A percentile compares a stretch with the other conserved stretches of the same genome.
Conservation (phyloP, 1,284 basidiomycete species). For the Limonomyces culmigenus region DNA sequence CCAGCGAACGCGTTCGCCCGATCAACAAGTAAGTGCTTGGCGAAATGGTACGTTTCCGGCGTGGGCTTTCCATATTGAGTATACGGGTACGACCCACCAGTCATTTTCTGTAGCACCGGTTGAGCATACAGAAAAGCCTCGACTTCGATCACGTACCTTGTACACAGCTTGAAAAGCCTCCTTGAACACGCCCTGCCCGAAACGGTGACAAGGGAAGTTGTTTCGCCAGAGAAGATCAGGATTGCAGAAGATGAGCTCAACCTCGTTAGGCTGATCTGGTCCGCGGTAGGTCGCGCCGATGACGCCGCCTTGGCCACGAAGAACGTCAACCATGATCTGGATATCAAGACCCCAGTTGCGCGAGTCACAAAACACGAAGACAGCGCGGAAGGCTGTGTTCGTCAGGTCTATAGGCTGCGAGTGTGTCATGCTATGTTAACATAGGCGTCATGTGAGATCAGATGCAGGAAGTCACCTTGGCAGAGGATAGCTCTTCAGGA, state of each 20-base stretch:
- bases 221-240: conserved; percentile 80
- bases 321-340: conserved; percentile 73
- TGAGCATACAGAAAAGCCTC: too few relatives aligned
- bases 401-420: too few relatives aligned
- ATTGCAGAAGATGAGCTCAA: conserved; percentile 81
- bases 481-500: conserved; percentile 37
- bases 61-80: conserved; percentile 74
- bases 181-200: conserved; percentile 91
- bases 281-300: too few relatives aligned
- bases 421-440: too few relatives aligned
- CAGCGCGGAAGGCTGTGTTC: conserved; percentile 53
- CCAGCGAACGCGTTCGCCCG: conserved; percentile 29
- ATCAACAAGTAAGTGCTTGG: conserved; percentile 46
- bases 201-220: conserved; percentile 62
- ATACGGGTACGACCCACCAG: too few relatives aligned
- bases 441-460: too few relatives aligned
- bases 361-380: conserved; percentile 89
- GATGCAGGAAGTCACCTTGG: conserved; percentile 44
- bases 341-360: conserved; percentile 88
- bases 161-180: conserved; percentile 71
- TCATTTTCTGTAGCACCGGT: too few relatives aligned
- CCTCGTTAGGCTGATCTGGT: too few relatives aligned
- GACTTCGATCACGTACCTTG: too few relatives aligned
- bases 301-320: conserved; percentile 49
- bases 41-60: conserved; percentile 72